Evolutionary conservation across 1,284 basidiomycete species (phyloP), one percentile per base, ranked within the genome.

Genomic region (Violaceomyces palustris): DNA sequence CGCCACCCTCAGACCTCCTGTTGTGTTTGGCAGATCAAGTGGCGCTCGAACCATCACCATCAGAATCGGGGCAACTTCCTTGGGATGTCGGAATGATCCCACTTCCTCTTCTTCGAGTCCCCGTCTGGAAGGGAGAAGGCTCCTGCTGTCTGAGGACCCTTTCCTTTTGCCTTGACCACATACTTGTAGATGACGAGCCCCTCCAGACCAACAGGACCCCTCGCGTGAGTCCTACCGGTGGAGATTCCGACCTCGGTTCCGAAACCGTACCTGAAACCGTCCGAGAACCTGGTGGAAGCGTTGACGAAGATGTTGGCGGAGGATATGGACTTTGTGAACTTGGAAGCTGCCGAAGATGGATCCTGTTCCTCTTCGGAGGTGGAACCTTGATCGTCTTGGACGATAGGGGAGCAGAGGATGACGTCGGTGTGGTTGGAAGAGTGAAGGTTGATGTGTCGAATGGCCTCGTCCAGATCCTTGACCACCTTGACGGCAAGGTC

Each of bases 171-270:
- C 12, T 35, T 44, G 1, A 39, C 52, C 0, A 72, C 48, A 22
- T 72, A 72, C 49, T 72, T 72, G 52, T 72, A 72, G 7, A 59
- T 72, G 10, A 71, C 68, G 12, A 72, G 35, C 0, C 94, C 94
- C 58, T 97, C 91, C 40, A 98, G 77, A 0, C 94, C 94, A 1
- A 98, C 94, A 0, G 94, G 94, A 2, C 94, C 94, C 23, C 94
- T 79, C 2, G 94, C 93, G 69, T 99, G 94, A 42, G 94, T 96
- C 65, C 88, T 85, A 2, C 91, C 91, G 0, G 94, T 99, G 70
- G 85, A 87, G 69, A 99, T 96, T 8, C 94, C 94, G 1, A 99
- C 93, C 75, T 98, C 94, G 2, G 94, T 93, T 1, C 94, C 94
- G 58, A 96, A 88, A 0, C 94, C 94, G 74, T 91, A 99, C 44